Percentiles rank a stretch among this genome's conserved stretches.
phyloP scores from a whole-genome alignment of 495 filamentous ascomycete species.

The Talaromyces ruber region DNA sequence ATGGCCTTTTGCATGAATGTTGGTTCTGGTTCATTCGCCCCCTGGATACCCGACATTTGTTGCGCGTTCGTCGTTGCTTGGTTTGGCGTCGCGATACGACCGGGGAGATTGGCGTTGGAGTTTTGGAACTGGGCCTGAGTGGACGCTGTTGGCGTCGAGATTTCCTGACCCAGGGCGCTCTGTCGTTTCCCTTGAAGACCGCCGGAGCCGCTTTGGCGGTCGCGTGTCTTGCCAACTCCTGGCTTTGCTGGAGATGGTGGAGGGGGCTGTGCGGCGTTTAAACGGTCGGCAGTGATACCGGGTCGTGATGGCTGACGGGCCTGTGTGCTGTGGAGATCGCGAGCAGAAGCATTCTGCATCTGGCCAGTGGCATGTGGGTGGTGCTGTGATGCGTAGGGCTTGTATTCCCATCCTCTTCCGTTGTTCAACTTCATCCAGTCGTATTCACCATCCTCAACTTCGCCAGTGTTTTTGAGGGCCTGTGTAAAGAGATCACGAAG shows the following conservation, averaged over 20 bases:
- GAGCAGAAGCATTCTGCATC: constrained; percentile 64
- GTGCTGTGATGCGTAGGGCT: constrained; percentile 70
- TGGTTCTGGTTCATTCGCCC: constrained; percentile 38
- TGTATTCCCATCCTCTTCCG: constrained; percentile 90
- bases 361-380: constrained; percentile 67
- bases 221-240: constrained; percentile 67
- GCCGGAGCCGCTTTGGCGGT: constrained; percentile 74
- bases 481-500: constrained; percentile 93
- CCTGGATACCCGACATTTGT: constrained; percentile 28
- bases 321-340: constrained; percentile 64
- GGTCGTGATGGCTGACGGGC: constrained; percentile 51
- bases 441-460: constrained; percentile 97
- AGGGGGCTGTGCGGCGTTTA: constrained; percentile 93
- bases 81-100: constrained; percentile 50
- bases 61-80: constrained; percentile 42
- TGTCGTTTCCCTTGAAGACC: constrained; percentile 59
- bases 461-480: constrained; percentile 88
- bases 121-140: constrained; percentile 87
- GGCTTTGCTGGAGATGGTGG: constrained; percentile 79
- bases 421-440: constrained; percentile 99
- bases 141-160: constrained; percentile 69
- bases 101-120: constrained; percentile 75
- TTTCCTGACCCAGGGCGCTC: constrained; percentile 64
- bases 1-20: constrained; percentile 58
- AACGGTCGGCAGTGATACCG: constrained; percentile 75